Evolutionary conservation across 148 eudicot species (phyloP), one percentile per base, ranked within the genome.

Genomic region (Vaccinium darrowii): DNA sequence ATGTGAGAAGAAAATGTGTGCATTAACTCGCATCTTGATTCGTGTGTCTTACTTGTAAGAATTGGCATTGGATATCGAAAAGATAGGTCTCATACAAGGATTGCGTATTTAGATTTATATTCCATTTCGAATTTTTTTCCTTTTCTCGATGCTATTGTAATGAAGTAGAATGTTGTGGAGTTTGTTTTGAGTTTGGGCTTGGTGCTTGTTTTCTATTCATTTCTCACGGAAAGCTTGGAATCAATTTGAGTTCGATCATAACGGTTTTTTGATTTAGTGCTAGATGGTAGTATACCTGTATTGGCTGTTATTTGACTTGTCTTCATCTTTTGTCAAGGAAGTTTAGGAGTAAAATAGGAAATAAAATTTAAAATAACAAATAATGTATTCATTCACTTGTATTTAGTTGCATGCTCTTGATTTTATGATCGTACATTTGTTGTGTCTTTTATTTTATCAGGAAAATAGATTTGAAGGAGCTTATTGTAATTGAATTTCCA

Each of bases 231-330:
- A 51, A 82, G 10, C 71, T 71, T 65, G 47, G 73, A 51, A 71
- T 18, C 23, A 12, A 43, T 30, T 36, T 36, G 51, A 30, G 30
- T 36, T 78, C 5, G 67, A 54, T 33, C n/a, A 33, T 54, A 39
- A 81, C 67, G 84, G 13, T 62, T 5, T 30, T 82, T 49, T 72
- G 78, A 82, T 82, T 27, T 12, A 14, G 60, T 69, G 63, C 23
- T 69, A 18, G 73, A 67, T 25, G 73, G 36, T 39, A 30, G 21
- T n/a, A 50, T 57, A 8, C 36, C 1, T 56, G 65, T 33, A 54
- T 56, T 79, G 57, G 16, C 81, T 54, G 15, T 16, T 79, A 5
- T 51, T 79, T 54, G 63, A 78, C 23, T 54, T 23, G 60, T 56
- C 27, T 52, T n/a, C 16, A 78, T 12, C 62, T 14, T 78, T 51